phyloP scores from a whole-genome alignment of 164 flowering plant species.

The Magnolia officinalis region DNA sequence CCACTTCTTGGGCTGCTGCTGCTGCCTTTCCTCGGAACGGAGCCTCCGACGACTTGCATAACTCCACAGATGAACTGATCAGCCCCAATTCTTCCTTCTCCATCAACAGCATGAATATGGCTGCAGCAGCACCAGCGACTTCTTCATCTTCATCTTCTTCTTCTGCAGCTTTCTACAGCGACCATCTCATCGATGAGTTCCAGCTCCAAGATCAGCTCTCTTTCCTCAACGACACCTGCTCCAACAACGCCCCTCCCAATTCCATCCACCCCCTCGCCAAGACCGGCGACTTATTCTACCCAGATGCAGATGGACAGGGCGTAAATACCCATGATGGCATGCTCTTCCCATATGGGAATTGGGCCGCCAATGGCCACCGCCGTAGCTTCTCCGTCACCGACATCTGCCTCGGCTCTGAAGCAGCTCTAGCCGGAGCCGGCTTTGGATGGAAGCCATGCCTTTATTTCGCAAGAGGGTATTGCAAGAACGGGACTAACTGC shows the following conservation, averaged over 20 bases:
- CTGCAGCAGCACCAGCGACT: background rate
- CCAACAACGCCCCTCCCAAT: background rate
- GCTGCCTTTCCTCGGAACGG: conserved; percentile 9
- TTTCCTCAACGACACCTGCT: conserved; percentile 37
- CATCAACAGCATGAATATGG: conserved; percentile 27
- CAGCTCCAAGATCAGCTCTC: conserved; percentile 56
- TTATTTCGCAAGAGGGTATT: conserved; percentile 70
- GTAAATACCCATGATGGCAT: conserved; percentile 34
- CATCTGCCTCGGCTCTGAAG: conserved; percentile 37
- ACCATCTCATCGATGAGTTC: conserved; percentile 39
- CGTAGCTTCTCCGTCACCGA: conserved; percentile 69
- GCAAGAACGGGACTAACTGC: conserved; percentile 68
- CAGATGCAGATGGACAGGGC: conserved; percentile 32
- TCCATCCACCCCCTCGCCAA: conserved; percentile 16
- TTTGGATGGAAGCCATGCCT: conserved; percentile 73
- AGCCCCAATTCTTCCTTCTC: conserved; percentile 42
- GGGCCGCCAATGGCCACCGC: conserved; percentile 22
- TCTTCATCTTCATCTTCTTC: conserved; percentile 16
- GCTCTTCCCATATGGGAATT: conserved; percentile 27
- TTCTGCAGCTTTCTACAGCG: conserved; percentile 8
- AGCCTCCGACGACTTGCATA: conserved; percentile 22
- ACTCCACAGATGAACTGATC: conserved; percentile 31
- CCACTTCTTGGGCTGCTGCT: conserved; percentile 32
- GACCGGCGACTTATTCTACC: conserved; percentile 31
- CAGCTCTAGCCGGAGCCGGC: conserved; percentile 28